A percentile compares a stretch with the other conserved stretches of the same genome.
Conservation (phyloP, 164 flowering plant genomes). For the Chimonanthus salicifolius region DNA sequence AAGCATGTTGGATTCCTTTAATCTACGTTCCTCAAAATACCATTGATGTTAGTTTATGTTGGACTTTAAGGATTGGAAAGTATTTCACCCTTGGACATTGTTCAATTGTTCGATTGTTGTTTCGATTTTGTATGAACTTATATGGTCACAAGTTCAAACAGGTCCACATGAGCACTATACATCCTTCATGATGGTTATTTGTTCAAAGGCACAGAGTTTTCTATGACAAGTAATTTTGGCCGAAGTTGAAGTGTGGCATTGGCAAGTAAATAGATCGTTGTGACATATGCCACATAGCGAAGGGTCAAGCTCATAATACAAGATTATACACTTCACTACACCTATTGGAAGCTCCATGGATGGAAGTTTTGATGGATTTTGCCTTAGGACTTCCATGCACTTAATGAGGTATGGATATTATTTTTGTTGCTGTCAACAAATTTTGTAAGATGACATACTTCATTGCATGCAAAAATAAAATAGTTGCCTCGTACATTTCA, state of each 20-base stretch:
- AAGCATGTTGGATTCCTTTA: too few species aligned
- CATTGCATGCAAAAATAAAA: neutral
- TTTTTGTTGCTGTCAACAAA: neutral
- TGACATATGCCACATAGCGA: neutral
- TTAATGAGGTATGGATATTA: neutral
- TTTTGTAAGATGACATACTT: neutral
- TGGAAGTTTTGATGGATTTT: neutral
- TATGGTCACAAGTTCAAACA: too few species aligned
- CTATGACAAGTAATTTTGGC: neutral
- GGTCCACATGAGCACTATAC: too few species aligned
- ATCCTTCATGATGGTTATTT: too few species aligned
- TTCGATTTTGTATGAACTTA: too few species aligned
- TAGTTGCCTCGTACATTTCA: neutral
- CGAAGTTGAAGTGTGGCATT: neutral
- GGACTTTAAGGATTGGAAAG: too few species aligned
- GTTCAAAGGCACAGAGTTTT: neutral
- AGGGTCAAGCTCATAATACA: conserved; percentile 1
- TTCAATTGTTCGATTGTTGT: too few species aligned
- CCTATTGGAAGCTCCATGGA: neutral
- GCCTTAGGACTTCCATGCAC: neutral
- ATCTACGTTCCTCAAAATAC: too few species aligned
- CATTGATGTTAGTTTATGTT: too few species aligned
- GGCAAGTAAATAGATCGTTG: neutral
- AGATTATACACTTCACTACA: neutral
- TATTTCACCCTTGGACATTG: too few species aligned